Percentiles rank a stretch among this genome's conserved stretches.
phyloP scores from a whole-genome alignment of 2,329 filamentous ascomycete genomes.

The Trichoderma semiorbis region DNA sequence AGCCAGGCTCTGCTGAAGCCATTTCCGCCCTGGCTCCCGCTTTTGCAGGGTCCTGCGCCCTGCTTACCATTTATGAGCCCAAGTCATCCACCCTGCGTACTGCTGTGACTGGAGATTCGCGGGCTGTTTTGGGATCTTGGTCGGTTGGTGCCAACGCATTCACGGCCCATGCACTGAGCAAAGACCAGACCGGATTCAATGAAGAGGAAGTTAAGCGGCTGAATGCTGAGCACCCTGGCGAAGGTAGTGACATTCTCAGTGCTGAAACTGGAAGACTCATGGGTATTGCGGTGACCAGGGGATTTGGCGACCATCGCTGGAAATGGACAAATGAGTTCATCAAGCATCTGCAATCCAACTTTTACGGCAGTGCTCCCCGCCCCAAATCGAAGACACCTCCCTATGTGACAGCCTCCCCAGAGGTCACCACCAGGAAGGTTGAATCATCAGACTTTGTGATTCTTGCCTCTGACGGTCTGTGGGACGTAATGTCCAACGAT shows the following conservation, averaged over 20 bases:
- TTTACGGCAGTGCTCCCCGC: constrained; percentile 40
- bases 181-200: constrained; percentile 66
- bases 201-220: constrained; percentile 54
- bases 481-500: constrained; percentile 20
- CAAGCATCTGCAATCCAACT: constrained; percentile 37
- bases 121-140: constrained; percentile 58
- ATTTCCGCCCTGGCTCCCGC: constrained; percentile 35
- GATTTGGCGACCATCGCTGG: constrained; percentile 66
- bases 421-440: constrained; percentile 13
- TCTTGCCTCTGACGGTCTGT: constrained; percentile 21
- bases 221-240: constrained; percentile 57
- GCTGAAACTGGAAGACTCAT: constrained; percentile 55
- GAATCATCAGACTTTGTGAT: constrained; percentile 20
- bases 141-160: constrained; percentile 43
- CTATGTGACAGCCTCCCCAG: constrained; percentile 18
- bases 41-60: constrained; percentile 57
- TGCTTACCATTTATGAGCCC: constrained; percentile 61
- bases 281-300: constrained; percentile 59
- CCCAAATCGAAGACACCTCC: constrained; percentile 37
- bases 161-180: constrained; percentile 52
- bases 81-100: constrained; percentile 51
- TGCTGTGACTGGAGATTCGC: constrained; percentile 65
- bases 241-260: constrained; percentile 50
- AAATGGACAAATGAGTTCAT: constrained; percentile 57
- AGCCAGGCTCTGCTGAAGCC: constrained; percentile 29